Conservation (phyloP, 305 asterid species). For the Solanum hybrid region DNA sequence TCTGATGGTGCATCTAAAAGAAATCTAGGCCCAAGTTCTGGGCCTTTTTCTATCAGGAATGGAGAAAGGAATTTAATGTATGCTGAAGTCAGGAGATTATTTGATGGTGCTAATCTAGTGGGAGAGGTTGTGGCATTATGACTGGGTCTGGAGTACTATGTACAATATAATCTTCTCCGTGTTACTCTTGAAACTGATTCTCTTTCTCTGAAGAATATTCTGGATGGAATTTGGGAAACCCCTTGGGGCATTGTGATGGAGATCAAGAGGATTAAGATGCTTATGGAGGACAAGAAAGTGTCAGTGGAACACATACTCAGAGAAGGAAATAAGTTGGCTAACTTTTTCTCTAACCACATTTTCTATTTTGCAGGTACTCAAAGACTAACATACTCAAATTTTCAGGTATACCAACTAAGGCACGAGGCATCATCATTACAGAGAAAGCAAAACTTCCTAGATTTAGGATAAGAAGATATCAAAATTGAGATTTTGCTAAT, state of each 20-base stretch:
- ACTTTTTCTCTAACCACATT: not conserved
- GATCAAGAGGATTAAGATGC: not conserved
- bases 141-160: not conserved
- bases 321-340: not conserved
- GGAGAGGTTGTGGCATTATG: not conserved
- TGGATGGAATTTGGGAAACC: not conserved
- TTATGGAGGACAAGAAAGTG: not conserved
- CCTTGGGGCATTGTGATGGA: not conserved
- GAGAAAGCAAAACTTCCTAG: not conserved
- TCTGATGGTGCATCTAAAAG: not conserved
- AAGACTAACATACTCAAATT: not conserved
- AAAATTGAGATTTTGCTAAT: not conserved
- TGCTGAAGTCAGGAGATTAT: not conserved
- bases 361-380: not conserved
- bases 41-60: not conserved
- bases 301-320: not conserved
- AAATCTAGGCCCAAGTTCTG: not conserved
- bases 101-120: not conserved
- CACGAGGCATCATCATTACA: not conserved
- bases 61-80: not conserved
- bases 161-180: not conserved
- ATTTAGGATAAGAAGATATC: not conserved
- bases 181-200: not conserved
- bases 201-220: not conserved
- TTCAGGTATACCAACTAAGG: not conserved